phyloP scores from a whole-genome alignment of 169 alveolate genomes.

The Eimeria praecox region DNA sequence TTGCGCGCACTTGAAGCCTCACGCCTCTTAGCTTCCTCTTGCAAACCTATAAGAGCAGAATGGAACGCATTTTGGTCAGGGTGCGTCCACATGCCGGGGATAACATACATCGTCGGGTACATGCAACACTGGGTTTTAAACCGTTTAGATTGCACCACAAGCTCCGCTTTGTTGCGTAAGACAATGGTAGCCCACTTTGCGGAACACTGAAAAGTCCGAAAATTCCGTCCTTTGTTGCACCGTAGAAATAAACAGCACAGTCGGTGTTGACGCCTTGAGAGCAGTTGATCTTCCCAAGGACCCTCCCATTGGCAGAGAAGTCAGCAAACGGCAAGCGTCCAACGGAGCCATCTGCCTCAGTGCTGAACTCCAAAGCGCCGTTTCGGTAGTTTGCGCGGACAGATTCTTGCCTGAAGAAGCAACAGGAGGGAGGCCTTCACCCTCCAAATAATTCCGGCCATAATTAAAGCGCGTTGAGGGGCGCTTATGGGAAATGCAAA shows the following conservation, averaged over 20 bases:
- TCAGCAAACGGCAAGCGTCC: constrained; percentile 39
- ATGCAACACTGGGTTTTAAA: not conserved
- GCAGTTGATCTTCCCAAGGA: constrained; percentile 44
- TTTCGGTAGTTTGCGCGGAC: constrained; percentile 36
- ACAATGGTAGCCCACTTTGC: constrained; percentile 14
- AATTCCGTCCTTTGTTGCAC: constrained; percentile 53
- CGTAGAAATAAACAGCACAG: constrained; percentile 50
- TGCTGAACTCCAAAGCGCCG: constrained; percentile 28
- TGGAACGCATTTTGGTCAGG: not conserved
- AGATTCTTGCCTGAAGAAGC: constrained; percentile 2
- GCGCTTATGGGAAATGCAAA: not conserved
- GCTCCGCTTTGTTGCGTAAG: not conserved
- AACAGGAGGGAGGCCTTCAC: not conserved
- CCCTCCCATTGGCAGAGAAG: constrained; percentile 66
- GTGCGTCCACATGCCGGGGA: not conserved
- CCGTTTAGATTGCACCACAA: not conserved
- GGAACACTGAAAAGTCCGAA: constrained; percentile 57
- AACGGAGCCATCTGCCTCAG: constrained; percentile 7
- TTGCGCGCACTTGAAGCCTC: not conserved
- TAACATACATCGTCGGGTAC: not conserved
- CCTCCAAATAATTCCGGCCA: not conserved
- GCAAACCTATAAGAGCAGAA: not conserved
- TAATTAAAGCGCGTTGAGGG: not conserved
- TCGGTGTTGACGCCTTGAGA: constrained; percentile 2
- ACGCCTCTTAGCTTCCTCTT: not conserved